Evolutionary conservation across 2,329 filamentous ascomycete genomes (phyloP), one percentile per base, ranked within the genome.

Genomic region (Knufia fluminis): DNA sequence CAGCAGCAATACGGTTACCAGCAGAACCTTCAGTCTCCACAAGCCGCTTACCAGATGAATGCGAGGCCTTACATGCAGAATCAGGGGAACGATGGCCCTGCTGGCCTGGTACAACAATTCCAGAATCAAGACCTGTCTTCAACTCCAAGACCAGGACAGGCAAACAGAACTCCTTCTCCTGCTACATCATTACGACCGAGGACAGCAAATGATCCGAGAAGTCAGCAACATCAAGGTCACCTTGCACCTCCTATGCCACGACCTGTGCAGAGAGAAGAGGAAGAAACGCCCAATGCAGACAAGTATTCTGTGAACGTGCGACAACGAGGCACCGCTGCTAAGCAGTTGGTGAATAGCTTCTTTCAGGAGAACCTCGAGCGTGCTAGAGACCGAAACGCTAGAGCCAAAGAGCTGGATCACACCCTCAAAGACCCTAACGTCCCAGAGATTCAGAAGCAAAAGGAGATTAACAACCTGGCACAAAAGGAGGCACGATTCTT

Each of bases 331-430:
- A 81, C 80, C 63, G 75, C 80, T 48, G 78, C 80, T 41, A 80
- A 82, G 61, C 76, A 80, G 59, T 67, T 83, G 57, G 79, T 83
- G 55, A 79, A 79, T 62, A 77, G 80, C 60, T 97, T 97, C 74
- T 98, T 97, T 80, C 94, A 94, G 70, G 91, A 98, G 69, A 97
- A 91, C 66, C 94, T 98, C 49, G 91, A 95, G 74, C 82, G 92
- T 60, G 92, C 92, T 46, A 80, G 91, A 59, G 92, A 97, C 71
- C 83, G 92, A 52, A 98, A 98, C 67, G 83, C 94, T 61, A 95
- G 91, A 72, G 90, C 94, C 59, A 88, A 88, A 60, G 90, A 97
- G 66, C 78, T 97, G 60, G 91, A 97, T 62, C 82, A 85, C 61
- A 86, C 91, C 61, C 77, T 96, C 54, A 78, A 80, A 54, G 86